phyloP scores from a whole-genome alignment of 305 asterid genomes.

The Nicotiana rustica region DNA sequence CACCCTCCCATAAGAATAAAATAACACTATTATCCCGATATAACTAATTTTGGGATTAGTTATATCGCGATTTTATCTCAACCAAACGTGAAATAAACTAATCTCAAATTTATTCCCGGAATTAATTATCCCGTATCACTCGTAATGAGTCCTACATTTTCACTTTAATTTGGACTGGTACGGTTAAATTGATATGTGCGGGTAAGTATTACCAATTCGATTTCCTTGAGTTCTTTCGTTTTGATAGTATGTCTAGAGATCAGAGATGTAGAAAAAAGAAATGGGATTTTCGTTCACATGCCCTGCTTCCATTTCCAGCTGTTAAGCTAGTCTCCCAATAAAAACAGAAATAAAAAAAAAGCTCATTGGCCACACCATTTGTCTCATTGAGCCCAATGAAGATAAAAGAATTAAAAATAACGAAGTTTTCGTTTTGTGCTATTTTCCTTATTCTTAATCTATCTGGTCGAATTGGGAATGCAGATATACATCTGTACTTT shows the following conservation, averaged over 20 bases:
- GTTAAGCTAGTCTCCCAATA: slow-evolving; percentile 29
- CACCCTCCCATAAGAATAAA: no score
- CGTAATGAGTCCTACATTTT: no score
- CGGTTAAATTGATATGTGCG: no score
- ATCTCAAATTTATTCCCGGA: no score
- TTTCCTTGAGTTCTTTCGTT: not conserved
- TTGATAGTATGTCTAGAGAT: not conserved
- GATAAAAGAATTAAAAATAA: not conserved
- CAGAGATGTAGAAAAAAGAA: slow-evolving; percentile 1
- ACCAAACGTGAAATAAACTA: no score
- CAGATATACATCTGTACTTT: slow-evolving; percentile 1
- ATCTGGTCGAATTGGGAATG: slow-evolving; percentile 18
- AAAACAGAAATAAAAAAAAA: not conserved
- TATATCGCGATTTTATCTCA: no score
- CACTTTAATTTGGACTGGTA: no score
- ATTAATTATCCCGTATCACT: no score
- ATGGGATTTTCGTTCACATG: not conserved
- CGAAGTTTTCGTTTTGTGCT: not conserved
- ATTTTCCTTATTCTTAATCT: slow-evolving; percentile 2
- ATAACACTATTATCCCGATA: no score
- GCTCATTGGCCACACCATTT: not conserved
- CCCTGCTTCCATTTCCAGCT: slow-evolving; percentile 29
- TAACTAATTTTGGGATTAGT: no score
- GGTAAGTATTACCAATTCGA: not conserved
- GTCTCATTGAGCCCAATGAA: slow-evolving; percentile 34